A percentile compares a stretch with the other conserved stretches of the same genome.
phyloP scores from a whole-genome alignment of 179 eudicot species.

The Corrigiola litoralis region DNA sequence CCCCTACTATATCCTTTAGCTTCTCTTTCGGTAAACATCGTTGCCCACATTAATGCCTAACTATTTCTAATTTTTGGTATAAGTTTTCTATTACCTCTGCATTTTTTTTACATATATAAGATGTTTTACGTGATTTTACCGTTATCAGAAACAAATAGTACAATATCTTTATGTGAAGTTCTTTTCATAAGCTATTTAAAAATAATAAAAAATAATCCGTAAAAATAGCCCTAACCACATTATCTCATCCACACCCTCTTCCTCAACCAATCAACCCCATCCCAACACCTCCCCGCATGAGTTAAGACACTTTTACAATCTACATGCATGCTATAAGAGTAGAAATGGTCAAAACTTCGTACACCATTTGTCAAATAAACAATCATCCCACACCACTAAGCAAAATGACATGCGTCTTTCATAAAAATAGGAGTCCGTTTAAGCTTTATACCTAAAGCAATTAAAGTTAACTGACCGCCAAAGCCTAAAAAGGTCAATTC shows the following conservation, averaged over 20 bases:
- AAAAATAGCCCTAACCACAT: no score
- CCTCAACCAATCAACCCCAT: no score
- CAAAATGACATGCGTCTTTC: constrained; percentile 20
- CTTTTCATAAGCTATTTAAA: no score
- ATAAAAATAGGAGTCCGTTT: constrained; percentile 9
- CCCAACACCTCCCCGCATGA: neutral
- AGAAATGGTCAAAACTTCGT: neutral
- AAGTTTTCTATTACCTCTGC: no score
- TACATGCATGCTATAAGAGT: neutral
- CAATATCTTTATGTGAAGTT: no score
- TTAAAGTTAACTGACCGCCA: constrained; percentile 13
- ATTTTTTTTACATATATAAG: no score
- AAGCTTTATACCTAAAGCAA: constrained; percentile 24
- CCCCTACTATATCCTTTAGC: neutral
- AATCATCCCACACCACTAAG: constrained; percentile 3
- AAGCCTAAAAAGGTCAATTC: constrained; percentile 10
- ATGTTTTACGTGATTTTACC: no score
- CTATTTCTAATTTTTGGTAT: no score
- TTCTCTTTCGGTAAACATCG: neutral
- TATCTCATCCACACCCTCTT: no score
- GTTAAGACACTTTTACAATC: neutral
- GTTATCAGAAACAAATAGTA: no score
- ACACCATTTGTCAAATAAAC: neutral
- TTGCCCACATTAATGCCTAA: no score
- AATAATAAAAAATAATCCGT: no score